Percentiles rank a stretch among this genome's conserved stretches.
Conservation (phyloP, 2,329 filamentous ascomycete genomes). For the Cryphonectria radicalis region DNA sequence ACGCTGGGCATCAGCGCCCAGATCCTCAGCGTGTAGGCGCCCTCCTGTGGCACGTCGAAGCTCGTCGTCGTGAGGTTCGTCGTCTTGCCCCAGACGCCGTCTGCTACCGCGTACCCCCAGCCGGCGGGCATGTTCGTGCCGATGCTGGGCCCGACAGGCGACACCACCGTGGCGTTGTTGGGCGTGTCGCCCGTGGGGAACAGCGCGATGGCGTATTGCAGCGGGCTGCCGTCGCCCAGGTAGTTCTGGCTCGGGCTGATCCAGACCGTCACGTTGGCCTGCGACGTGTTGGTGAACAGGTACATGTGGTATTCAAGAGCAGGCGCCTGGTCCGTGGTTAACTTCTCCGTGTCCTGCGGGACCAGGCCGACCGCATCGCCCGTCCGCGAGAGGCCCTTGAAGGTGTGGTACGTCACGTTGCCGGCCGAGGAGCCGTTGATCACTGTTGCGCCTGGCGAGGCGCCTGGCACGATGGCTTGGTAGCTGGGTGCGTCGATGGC, state of each 20-base stretch:
- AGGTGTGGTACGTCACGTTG: conserved; percentile 53
- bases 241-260: conserved; percentile 60
- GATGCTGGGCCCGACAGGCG: conserved; percentile 47
- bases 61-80: conserved; percentile 50
- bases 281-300: conserved; percentile 56
- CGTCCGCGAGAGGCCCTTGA: conserved; percentile 61
- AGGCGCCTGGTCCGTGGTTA: conserved; percentile 53
- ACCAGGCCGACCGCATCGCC: conserved; percentile 61
- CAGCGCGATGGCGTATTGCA: conserved; percentile 55
- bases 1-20: conserved; percentile 58
- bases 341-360: conserved; percentile 55
- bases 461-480: conserved; percentile 45
- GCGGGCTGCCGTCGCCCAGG: conserved; percentile 51
- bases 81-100: conserved; percentile 51
- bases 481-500: conserved; percentile 60
- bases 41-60: conserved; percentile 46
- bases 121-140: conserved; percentile 47
- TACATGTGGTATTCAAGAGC: conserved; percentile 65
- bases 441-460: conserved; percentile 32
- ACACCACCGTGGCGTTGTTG: conserved; percentile 42
- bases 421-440: conserved; percentile 17
- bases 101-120: conserved; percentile 49
- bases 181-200: conserved; percentile 43
- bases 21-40: conserved; percentile 54
- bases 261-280: conserved; percentile 52